These are phyloP conservation scores for Hygrophila difformis DNA, from an alignment of 257 asterid genomes.

Conservation along the genomic window DNA sequence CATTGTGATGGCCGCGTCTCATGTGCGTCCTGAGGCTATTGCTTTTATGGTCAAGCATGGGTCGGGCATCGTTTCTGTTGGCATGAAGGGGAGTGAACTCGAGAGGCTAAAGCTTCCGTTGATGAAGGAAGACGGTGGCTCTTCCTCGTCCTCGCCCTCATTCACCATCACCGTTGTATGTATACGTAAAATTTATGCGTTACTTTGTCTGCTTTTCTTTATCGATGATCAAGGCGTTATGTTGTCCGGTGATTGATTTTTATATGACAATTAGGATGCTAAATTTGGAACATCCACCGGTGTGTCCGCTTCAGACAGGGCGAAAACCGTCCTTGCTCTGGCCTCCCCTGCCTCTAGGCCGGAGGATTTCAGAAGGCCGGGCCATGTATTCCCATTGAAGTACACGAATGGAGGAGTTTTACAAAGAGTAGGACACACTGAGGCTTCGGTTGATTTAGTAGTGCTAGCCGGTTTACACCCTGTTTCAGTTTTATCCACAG, in stretches of 20 bases:
- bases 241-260: background rate
- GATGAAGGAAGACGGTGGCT: conserved; percentile 55
- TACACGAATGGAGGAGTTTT: conserved; percentile 75
- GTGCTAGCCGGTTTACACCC: conserved; percentile 51
- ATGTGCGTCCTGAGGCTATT: conserved; percentile 32
- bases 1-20: conserved; percentile 71
- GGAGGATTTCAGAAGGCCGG: conserved; percentile 69
- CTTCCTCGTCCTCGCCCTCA: conserved; percentile 83
- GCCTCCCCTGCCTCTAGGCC: conserved; percentile 57
- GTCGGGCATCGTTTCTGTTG: conserved; percentile 80
- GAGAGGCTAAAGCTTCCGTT: conserved; percentile 65
- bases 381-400: conserved; percentile 84
- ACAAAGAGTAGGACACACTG: conserved; percentile 74
- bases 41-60: conserved; percentile 73
- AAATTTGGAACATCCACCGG: conserved; percentile 62
- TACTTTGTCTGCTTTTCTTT: background rate
- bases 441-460: conserved; percentile 73
- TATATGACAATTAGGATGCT: conserved; percentile 45
- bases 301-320: conserved; percentile 75
- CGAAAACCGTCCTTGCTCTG: conserved; percentile 60
- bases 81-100: conserved; percentile 77
- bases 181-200: background rate
- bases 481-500: conserved; percentile 51
- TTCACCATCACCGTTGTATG: conserved; percentile 84
- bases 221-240: background rate